Conservation (phyloP, 2,329 filamentous ascomycete species). For the Colletotrichum ledebouriae region DNA sequence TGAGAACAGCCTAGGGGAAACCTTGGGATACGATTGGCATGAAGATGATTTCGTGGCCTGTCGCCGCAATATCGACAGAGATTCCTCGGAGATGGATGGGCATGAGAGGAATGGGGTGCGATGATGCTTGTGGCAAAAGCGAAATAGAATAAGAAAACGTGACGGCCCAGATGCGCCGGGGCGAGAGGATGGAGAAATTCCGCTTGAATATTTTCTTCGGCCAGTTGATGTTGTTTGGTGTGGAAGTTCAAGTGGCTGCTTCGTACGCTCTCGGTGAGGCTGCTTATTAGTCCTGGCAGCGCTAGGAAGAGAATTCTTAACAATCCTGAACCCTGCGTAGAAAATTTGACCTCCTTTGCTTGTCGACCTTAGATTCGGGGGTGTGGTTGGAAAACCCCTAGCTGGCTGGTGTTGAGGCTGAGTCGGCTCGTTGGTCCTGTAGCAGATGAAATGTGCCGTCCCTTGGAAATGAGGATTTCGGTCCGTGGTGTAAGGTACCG, state of each 20-base stretch:
- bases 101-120: slow-evolving; percentile 2
- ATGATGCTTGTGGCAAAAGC: neutral
- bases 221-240: slow-evolving; percentile 2
- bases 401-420: slow-evolving; percentile 15
- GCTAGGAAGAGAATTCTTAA: neutral
- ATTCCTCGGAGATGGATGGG: slow-evolving; percentile 22
- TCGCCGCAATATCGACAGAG: slow-evolving; percentile 17
- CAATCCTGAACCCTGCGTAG: slow-evolving; percentile 5
- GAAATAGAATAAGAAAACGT: neutral
- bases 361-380: slow-evolving; percentile 1
- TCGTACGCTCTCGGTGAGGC: slow-evolving; percentile 31
- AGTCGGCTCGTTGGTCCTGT: slow-evolving; percentile 26
- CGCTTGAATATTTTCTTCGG: neutral
- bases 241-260: neutral
- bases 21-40: slow-evolving; percentile 26
- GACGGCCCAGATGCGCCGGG: neutral
- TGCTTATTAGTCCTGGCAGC: slow-evolving; percentile 7
- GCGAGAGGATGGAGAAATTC: neutral
- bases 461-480: slow-evolving; percentile 18
- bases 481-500: slow-evolving; percentile 7
- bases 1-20: slow-evolving; percentile 9
- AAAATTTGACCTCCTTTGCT: slow-evolving; percentile 1
- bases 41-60: slow-evolving; percentile 25
- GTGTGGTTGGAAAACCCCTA: slow-evolving; percentile 11
- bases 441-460: slow-evolving; percentile 25